Percentiles rank a stretch among this genome's conserved stretches.
phyloP scores from a whole-genome alignment of 2,329 filamentous ascomycete species.

The Curvularia sp. region DNA sequence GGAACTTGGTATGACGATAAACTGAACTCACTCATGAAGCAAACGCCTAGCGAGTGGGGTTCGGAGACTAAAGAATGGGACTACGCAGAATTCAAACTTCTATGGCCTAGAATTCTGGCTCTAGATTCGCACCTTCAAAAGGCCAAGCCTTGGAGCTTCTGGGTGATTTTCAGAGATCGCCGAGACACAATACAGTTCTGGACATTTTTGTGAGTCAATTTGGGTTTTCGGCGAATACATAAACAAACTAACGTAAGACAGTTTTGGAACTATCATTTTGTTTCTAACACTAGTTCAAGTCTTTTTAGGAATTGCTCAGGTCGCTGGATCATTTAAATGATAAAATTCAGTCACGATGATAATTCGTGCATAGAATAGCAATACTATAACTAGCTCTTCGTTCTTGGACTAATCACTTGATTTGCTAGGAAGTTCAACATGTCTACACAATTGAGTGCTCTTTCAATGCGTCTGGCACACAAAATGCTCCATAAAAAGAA shows the following conservation, averaged over 20 bases:
- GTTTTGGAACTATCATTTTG: neutral
- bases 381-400: neutral
- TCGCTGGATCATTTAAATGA: neutral
- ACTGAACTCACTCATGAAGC: neutral
- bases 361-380: neutral
- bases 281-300: neutral
- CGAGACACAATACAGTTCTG: neutral
- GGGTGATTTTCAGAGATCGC: neutral
- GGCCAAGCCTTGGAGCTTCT: neutral
- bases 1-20: neutral
- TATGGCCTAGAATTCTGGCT: neutral
- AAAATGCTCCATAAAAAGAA: neutral
- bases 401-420: neutral
- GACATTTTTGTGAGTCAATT: neutral
- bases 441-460: neutral
- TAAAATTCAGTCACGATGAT: neutral
- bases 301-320: neutral
- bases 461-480: neutral
- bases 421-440: neutral
- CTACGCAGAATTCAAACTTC: neutral
- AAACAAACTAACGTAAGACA: neutral
- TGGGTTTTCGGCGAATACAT: neutral
- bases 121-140: neutral
- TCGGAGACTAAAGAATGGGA: neutral
- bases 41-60: neutral